Evolutionary conservation across 768 basidiomycete genomes (phyloP).

Genomic region (Gymnopilus junonius): DNA sequence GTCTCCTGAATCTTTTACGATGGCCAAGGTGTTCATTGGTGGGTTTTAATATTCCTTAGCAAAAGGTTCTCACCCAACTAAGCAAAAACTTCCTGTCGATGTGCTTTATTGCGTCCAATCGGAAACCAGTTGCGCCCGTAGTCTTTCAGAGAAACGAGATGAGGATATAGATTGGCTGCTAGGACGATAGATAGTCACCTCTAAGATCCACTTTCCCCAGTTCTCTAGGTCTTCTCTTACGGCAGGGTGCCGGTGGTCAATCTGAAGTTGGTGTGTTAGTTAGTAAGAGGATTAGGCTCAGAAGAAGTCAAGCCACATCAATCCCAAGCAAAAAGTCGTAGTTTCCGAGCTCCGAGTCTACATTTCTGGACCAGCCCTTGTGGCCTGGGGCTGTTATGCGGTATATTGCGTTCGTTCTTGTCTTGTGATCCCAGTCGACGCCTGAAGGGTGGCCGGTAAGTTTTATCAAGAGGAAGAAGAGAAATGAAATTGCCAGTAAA

Average conservation of each 20-base stretch:
- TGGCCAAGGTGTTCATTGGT: background rate
- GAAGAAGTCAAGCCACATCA: slow-evolving; percentile 50
- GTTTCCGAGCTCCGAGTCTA: slow-evolving; percentile 86
- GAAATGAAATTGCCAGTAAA: slow-evolving; percentile 61
- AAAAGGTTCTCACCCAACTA: slow-evolving; percentile 57
- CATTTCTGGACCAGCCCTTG: slow-evolving; percentile 81
- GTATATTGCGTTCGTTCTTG: slow-evolving; percentile 67
- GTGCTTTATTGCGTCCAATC: slow-evolving; percentile 93
- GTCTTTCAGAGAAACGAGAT: slow-evolving; percentile 45
- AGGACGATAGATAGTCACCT: slow-evolving; percentile 26
- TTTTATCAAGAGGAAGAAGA: background rate
- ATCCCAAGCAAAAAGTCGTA: slow-evolving; percentile 83
- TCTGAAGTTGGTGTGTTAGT: slow-evolving; percentile 44
- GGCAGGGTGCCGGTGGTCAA: slow-evolving; percentile 83
- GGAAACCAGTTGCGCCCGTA: slow-evolving; percentile 73
- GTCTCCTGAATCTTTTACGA: slow-evolving; percentile 52
- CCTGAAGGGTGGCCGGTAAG: slow-evolving; percentile 42
- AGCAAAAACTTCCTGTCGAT: slow-evolving; percentile 73
- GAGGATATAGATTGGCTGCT: background rate
- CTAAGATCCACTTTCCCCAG: slow-evolving; percentile 83
- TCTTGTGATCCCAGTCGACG: slow-evolving; percentile 81
- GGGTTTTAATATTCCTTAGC: too few relatives aligned
- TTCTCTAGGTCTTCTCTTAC: slow-evolving; percentile 73
- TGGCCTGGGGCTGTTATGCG: slow-evolving; percentile 68
- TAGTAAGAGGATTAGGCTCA: background rate